Evolutionary conservation across 139 green algal genomes (phyloP), one percentile per base, ranked within the genome.

Genomic region (Volvox africanus): DNA sequence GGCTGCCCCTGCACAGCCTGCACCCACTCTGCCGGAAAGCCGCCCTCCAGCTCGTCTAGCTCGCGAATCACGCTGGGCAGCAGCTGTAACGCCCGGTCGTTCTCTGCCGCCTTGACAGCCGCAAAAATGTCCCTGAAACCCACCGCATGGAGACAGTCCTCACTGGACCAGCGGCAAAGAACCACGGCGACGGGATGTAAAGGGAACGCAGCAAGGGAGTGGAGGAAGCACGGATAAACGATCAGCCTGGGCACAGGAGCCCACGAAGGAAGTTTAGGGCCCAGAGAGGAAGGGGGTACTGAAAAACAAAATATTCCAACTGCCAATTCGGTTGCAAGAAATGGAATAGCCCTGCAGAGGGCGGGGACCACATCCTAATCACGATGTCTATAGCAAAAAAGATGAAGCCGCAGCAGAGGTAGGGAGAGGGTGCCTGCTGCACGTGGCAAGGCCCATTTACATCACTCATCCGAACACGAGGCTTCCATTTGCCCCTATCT

Each of bases 91-190:
- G 97, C 96, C 18, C 93, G 91, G 14, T 89, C 89, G 91, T 98
- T 97, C 91, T 99, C 97, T 62, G 91, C 78, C 0, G 85, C 82
- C 89, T 99, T 98, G 75, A 98, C 94, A 28, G 69, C 55, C 14
- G 87, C 79, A 71, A 98, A 98, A n/a, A 95, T 94, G 91, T 98
- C 97, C 13, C 26, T 20, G 77, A 97, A 97, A 5, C 96, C 96
- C 0, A 93, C 92, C 1, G 87, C 89, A 12, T 88, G 93, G 55
- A 97, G 82, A 32, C 92, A 95, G 0, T 93, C 75, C 73, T 97
- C 96, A 80, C 96, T 97, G 95, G 81, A 76, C 2, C 6, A 73
- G 65, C 21, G 65, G 65, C 21, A 73, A 73, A 12, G 65, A 28
- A 69, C 17, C 19, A 19, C 65, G 11, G 65, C 9, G 21, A 28